A percentile compares a stretch with the other conserved stretches of the same genome.
These are phyloP conservation scores for Moesziomyces globuligerus DNA, from an alignment of 1,284 basidiomycete genomes.

Conservation along the genomic window DNA sequence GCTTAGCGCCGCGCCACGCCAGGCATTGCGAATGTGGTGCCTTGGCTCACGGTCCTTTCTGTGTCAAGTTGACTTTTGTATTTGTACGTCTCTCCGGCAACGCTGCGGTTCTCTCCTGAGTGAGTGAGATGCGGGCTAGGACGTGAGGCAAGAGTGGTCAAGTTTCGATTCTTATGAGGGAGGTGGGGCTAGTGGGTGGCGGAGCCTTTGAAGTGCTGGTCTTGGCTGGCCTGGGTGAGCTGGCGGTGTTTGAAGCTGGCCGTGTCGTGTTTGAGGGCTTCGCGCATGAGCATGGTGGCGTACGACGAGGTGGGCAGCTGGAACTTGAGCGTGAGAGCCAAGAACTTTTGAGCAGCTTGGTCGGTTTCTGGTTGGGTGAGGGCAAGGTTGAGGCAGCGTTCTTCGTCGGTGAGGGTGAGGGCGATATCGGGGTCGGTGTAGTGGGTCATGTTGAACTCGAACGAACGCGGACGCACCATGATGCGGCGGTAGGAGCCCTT, in stretches of 20 bases:
- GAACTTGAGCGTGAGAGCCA: conserved; percentile 59
- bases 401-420: conserved; percentile 93
- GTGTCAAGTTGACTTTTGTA: no score
- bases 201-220: conserved; percentile 44
- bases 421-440: conserved; percentile 94
- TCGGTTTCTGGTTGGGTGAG: neutral
- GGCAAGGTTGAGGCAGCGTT: conserved; percentile 72
- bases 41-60: no score
- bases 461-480: conserved; percentile 81
- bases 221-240: conserved; percentile 51
- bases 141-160: no score
- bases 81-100: conserved; percentile 14
- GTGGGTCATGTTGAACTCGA: conserved; percentile 81
- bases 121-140: neutral
- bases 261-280: conserved; percentile 64
- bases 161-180: neutral
- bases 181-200: neutral
- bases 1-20: no score
- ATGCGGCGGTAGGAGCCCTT: conserved; percentile 93
- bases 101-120: conserved; percentile 2
- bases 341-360: conserved; percentile 19
- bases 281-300: conserved; percentile 64
- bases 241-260: conserved; percentile 50
- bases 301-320: conserved; percentile 61
- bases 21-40: no score